Evolutionary conservation across 257 asterid species (phyloP).

Genomic region (Ligustrum vulgare): DNA sequence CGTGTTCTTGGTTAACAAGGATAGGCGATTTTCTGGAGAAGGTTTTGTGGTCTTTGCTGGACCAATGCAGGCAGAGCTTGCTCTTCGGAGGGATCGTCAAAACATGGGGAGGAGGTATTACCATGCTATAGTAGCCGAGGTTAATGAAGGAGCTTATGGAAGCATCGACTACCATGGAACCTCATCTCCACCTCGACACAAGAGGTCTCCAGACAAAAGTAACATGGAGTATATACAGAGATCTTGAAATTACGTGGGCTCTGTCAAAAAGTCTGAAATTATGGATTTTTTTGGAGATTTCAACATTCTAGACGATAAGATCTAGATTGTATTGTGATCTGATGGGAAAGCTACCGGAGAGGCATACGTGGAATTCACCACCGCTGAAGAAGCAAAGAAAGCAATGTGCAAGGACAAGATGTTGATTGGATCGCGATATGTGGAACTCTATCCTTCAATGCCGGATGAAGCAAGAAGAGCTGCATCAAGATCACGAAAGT

Average conservation of each 20-base stretch:
- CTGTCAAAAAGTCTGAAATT: conserved; percentile 69
- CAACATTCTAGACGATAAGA: conserved; percentile 57
- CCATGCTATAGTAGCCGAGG: conserved; percentile 80
- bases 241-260: conserved; percentile 84
- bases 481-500: conserved; percentile 60
- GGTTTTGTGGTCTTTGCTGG: conserved; percentile 82
- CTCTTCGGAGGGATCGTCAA: conserved; percentile 79
- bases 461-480: conserved; percentile 73
- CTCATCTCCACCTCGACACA: conserved; percentile 63
- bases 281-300: conserved; percentile 68
- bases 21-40: conserved; percentile 84
- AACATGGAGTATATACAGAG: conserved; percentile 80
- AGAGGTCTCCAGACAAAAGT: conserved; percentile 76
- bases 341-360: conserved; percentile 97
- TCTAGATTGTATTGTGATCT: conserved; percentile 65
- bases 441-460: conserved; percentile 86
- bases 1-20: conserved; percentile 74
- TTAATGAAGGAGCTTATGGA: conserved; percentile 57
- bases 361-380: conserved; percentile 74
- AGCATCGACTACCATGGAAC: conserved; percentile 41
- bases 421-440: conserved; percentile 86
- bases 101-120: conserved; percentile 94
- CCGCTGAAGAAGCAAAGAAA: conserved; percentile 75
- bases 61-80: conserved; percentile 79
- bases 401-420: conserved; percentile 87